Conservation (phyloP, 768 basidiomycete species). For the Russula compacta region DNA sequence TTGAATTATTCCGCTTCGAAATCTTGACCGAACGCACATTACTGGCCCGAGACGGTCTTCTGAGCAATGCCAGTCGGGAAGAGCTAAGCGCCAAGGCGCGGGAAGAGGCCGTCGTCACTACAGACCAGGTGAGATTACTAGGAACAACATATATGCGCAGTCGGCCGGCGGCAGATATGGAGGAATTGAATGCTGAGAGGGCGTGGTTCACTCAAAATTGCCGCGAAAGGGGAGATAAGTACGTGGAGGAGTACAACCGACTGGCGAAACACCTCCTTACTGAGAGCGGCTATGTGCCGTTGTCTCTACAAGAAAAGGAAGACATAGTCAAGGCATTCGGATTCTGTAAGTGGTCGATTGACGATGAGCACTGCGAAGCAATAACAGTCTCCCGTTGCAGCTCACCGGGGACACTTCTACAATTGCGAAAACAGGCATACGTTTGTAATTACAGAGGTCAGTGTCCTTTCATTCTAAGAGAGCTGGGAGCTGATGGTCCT, state of each 20-base stretch:
- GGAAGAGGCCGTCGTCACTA: neutral
- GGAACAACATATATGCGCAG: constrained; percentile 22
- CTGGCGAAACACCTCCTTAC: constrained; percentile 19
- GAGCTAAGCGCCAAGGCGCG: neutral
- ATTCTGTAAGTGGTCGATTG: constrained; percentile 23
- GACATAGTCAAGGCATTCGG: constrained; percentile 25
- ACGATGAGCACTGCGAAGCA: neutral
- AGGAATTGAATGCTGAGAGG: constrained; percentile 19
- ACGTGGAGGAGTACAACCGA: constrained; percentile 19
- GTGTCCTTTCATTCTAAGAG: constrained; percentile 2
- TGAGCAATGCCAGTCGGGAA: neutral
- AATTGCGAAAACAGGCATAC: constrained; percentile 46
- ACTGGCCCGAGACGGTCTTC: neutral
- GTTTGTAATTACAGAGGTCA: constrained; percentile 49
- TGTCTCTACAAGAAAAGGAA: constrained; percentile 23
- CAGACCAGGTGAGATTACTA: neutral
- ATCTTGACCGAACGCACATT: constrained; percentile 13
- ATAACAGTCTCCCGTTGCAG: constrained; percentile 8
- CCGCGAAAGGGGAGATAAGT: constrained; percentile 18
- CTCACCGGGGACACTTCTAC: constrained; percentile 27
- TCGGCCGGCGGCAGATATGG: constrained; percentile 13
- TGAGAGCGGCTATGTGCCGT: constrained; percentile 19
- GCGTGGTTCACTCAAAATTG: constrained; percentile 26
- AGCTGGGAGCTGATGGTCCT: neutral
- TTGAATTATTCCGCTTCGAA: constrained; percentile 25